These are phyloP conservation scores for Tulasnella sp. DNA, from an alignment of 768 basidiomycete species.

Conservation along the genomic window DNA sequence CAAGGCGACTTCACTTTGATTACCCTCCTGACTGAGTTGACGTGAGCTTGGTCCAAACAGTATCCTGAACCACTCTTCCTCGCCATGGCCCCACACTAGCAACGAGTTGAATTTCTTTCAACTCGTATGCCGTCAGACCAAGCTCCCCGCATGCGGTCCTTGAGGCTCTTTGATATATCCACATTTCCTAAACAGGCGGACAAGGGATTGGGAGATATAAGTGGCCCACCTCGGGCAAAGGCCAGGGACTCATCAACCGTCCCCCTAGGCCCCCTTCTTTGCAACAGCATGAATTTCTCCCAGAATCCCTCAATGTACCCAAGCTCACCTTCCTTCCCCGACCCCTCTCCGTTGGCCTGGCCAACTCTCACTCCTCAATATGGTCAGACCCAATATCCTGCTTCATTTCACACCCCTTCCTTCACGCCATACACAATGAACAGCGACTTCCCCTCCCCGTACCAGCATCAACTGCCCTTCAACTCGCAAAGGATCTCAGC, in stretches of 20 bases:
- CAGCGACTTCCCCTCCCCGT: not conserved
- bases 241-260: not conserved
- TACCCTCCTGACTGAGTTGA: not conserved
- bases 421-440: not conserved
- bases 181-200: not conserved
- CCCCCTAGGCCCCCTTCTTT: not conserved
- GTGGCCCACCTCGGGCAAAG: not conserved
- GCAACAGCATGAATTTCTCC: not conserved
- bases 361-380: not conserved
- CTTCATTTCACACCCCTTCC: not conserved
- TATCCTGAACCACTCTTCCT: not conserved
- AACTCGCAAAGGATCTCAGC: not conserved
- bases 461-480: not conserved
- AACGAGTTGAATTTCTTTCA: not conserved
- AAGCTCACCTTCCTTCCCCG: not conserved
- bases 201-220: not conserved
- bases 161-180: not conserved
- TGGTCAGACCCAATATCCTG: not conserved
- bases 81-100: not conserved
- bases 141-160: not conserved
- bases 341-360: not conserved
- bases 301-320: not conserved
- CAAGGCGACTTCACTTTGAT: not conserved
- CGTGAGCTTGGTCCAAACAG: not conserved
- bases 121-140: not conserved